These are phyloP conservation scores for Tulasnella sp. DNA, from an alignment of 768 basidiomycete species.

Conservation along the genomic window DNA sequence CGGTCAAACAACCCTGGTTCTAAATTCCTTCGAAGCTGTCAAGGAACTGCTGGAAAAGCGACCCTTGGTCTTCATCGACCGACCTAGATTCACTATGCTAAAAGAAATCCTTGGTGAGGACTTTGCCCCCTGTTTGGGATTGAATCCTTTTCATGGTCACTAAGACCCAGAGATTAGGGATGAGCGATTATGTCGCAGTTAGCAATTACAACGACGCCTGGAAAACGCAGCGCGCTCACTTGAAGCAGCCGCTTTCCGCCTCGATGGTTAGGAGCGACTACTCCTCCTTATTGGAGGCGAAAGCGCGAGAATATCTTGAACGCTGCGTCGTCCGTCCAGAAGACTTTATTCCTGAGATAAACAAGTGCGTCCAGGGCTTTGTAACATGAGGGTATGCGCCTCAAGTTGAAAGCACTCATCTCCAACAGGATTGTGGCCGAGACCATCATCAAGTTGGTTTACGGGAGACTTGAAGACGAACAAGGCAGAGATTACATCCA, in stretches of 20 bases:
- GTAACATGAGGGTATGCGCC: neutral
- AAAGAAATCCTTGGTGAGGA: neutral
- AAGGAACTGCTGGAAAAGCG: constrained; percentile 8
- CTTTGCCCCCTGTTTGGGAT: neutral
- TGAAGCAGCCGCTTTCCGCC: neutral
- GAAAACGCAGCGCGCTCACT: neutral
- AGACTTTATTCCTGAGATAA: neutral
- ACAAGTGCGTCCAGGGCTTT: neutral
- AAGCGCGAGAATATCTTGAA: neutral
- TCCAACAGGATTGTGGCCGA: neutral
- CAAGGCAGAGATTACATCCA: neutral
- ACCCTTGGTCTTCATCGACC: neutral
- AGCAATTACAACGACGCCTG: neutral
- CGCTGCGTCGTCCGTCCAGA: neutral
- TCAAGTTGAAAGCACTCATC: neutral
- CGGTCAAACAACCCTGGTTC: constrained; percentile 7
- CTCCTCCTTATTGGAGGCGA: neutral
- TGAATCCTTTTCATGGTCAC: neutral
- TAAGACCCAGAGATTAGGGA: neutral
- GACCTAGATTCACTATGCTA: constrained; percentile 4
- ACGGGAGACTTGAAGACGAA: constrained; percentile 2
- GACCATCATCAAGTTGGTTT: neutral
- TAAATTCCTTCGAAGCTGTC: neutral
- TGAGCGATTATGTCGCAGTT: neutral
- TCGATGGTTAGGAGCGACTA: neutral